phyloP scores from a whole-genome alignment of 257 asterid genomes.

The Hygrophila difformis region DNA sequence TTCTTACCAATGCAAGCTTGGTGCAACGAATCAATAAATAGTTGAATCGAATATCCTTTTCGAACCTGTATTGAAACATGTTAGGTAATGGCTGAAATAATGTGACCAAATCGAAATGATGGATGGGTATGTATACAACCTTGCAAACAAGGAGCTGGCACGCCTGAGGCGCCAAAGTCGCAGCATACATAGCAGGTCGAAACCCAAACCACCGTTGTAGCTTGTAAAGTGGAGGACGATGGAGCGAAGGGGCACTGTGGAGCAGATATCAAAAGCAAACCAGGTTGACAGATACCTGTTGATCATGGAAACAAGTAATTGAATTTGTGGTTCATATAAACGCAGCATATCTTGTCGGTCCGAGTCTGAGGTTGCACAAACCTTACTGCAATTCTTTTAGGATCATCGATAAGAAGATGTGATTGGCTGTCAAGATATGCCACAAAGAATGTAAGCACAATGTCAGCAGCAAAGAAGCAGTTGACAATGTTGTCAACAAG shows the following conservation, averaged over 20 bases:
- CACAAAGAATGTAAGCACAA: constrained; percentile 78
- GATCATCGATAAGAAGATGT: constrained; percentile 62
- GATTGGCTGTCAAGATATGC: constrained; percentile 70
- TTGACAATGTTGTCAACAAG: constrained; percentile 67
- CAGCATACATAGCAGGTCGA: constrained; percentile 71
- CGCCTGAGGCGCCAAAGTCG: constrained; percentile 94
- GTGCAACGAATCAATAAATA: constrained; percentile 91
- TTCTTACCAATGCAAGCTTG: constrained; percentile 67
- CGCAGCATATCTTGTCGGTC: neutral
- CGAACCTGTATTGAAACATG: constrained; percentile 38
- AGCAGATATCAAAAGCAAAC: constrained; percentile 78
- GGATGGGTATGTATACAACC: constrained; percentile 25
- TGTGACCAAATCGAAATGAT: neutral
- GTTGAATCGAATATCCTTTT: constrained; percentile 84
- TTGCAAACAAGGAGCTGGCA: constrained; percentile 82
- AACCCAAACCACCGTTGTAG: constrained; percentile 61
- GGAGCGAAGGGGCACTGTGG: constrained; percentile 67
- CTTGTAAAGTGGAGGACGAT: constrained; percentile 57
- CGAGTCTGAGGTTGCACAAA: neutral
- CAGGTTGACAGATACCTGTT: constrained; percentile 75
- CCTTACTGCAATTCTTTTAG: constrained; percentile 65
- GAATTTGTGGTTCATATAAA: neutral
- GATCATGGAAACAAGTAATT: neutral
- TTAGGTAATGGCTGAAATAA: neutral
- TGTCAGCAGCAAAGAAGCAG: constrained; percentile 68